Percentiles rank a stretch among this genome's conserved stretches.
Conservation (phyloP, 2,329 filamentous ascomycete genomes). For the Fusarium nisikadoi region DNA sequence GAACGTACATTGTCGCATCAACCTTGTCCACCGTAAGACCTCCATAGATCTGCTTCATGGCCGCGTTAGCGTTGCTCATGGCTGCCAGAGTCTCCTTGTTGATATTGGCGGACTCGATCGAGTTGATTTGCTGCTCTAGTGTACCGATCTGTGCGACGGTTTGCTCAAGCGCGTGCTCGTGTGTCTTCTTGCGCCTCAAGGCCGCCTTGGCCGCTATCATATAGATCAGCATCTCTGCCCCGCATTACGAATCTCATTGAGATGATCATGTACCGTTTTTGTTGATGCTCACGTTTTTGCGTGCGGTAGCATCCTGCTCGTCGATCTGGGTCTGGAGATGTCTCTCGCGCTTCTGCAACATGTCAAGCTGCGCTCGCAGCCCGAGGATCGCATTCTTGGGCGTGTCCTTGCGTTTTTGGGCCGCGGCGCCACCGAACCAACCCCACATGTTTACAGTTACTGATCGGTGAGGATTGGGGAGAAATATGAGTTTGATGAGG, state of each 20-base stretch:
- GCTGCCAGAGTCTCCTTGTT: slow-evolving; percentile 95
- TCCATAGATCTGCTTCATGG: slow-evolving; percentile 93
- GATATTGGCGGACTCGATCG: slow-evolving; percentile 98
- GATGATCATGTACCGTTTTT: slow-evolving; percentile 78
- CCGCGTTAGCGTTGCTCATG: slow-evolving; percentile 89
- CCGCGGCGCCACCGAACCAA: slow-evolving; percentile 89
- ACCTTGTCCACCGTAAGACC: slow-evolving; percentile 94
- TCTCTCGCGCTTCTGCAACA: slow-evolving; percentile 96
- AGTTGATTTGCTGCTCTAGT: slow-evolving; percentile 93
- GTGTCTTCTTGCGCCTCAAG: slow-evolving; percentile 91
- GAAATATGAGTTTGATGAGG: neutral
- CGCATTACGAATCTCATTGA: slow-evolving; percentile 9
- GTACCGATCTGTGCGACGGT: slow-evolving; percentile 90
- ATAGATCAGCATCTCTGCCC: slow-evolving; percentile 39
- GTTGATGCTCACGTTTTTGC: slow-evolving; percentile 87
- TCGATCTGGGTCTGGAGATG: slow-evolving; percentile 92
- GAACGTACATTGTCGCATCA: slow-evolving; percentile 88
- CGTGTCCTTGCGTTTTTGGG: slow-evolving; percentile 89
- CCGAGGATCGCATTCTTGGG: slow-evolving; percentile 96
- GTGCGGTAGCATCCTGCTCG: slow-evolving; percentile 87
- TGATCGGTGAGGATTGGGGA: slow-evolving; percentile 5
- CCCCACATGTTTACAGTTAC: slow-evolving; percentile 69
- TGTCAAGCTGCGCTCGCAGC: slow-evolving; percentile 89
- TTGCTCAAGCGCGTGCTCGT: slow-evolving; percentile 91
- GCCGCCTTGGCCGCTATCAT: slow-evolving; percentile 84